Evolutionary conservation across 1,139 yeast species (phyloP), one percentile per base, ranked within the genome.

Genomic region (Groenewaldozyma sp.): DNA sequence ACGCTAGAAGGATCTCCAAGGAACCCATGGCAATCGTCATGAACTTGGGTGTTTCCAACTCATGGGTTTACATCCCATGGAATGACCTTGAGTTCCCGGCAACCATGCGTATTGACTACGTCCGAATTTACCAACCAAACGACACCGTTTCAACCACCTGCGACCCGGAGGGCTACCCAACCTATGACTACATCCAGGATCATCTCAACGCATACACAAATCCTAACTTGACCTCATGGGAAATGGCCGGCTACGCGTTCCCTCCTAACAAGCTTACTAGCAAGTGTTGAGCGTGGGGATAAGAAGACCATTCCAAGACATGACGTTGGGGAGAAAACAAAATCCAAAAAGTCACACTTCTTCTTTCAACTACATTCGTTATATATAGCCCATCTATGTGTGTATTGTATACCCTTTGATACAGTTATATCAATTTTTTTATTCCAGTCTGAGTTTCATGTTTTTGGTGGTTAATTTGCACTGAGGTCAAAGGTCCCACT

Each of bases 21-120:
- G 95, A 86, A 58, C 95, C 95, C 45, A 82, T 86, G 94, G 70
- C 86, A 1, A 67, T 86, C 28, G 66, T 86, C 47, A 57, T 84
- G 67, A 84, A 84, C 58, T 60, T 84, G 59, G 95, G 93, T 59
- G 62, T 84, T 38, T 83, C 94, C 5, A 76, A 77, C 47, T 74
- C 76, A 41, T 84, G 94, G 94, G 80, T 84, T 1, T 79, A 80
- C 56, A 82, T 84, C 47, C 82, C 82, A 58, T 82, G 94, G 93
- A 69, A 73, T 27, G 67, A 75, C 11, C 61, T 84, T 35, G 56
- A 60, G 31, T 83, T 84, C 71, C 95, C 95, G 1, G 70, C 73
- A 2, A 69, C 70, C 2, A 62, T 83, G 70, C 65, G 76, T 44
- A 65, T 84, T 41, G 95, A 84, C 59, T 81, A 78, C 53, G 84